A percentile compares a stretch with the other conserved stretches of the same genome.
Conservation (phyloP, 192 early-diverging fungal genomes). For the Paraglomus occultum region DNA sequence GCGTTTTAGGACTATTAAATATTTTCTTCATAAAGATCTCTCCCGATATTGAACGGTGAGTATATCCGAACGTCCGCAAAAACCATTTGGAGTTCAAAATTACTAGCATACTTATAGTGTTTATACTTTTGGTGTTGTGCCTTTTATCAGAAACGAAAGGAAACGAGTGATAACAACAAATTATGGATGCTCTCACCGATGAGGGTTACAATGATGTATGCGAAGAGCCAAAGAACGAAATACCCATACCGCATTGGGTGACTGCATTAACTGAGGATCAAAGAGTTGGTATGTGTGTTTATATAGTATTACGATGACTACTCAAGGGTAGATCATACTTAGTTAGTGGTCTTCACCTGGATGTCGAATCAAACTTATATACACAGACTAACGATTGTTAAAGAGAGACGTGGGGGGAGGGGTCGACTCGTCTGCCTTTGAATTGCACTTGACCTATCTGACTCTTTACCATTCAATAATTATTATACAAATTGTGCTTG, state of each 20-base stretch:
- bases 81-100: too few species aligned
- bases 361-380: neutral
- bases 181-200: slow-evolving; percentile 5
- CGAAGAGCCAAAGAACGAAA: slow-evolving; percentile 21
- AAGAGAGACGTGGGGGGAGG: slow-evolving; percentile 3
- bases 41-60: too few species aligned
- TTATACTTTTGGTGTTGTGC: too few species aligned
- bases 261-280: neutral
- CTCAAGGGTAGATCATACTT: neutral
- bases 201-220: slow-evolving; percentile 21
- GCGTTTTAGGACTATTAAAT: too few species aligned
- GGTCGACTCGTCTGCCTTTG: neutral
- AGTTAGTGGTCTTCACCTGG: too few species aligned
- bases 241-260: slow-evolving; percentile 16
- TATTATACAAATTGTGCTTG: neutral
- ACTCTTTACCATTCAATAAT: neutral
- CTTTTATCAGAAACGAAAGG: too few species aligned
- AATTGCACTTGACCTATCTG: neutral
- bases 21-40: too few species aligned
- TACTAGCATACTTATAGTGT: too few species aligned
- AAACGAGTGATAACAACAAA: too few species aligned
- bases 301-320: neutral
- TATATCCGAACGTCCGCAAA: too few species aligned
- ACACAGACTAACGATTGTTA: neutral
- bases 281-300: slow-evolving; percentile 32